A percentile compares a stretch with the other conserved stretches of the same genome.
phyloP scores from a whole-genome alignment of 805 yeast genomes.

The Saccharomycopsis sp. region DNA sequence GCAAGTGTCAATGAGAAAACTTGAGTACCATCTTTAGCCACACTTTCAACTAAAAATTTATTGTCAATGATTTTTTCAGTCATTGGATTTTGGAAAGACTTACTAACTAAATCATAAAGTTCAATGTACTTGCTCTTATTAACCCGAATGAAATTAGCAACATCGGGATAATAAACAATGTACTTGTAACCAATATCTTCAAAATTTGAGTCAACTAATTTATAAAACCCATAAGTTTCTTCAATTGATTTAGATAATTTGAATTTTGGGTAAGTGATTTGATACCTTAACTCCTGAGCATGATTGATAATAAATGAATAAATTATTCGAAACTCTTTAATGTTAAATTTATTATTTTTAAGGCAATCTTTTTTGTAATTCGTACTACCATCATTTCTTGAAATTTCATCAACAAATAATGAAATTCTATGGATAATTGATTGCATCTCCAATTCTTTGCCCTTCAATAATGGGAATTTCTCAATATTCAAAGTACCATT shows the following conservation, averaged over 20 bases:
- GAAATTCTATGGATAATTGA: constrained; percentile 35
- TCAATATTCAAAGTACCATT: constrained; percentile 64
- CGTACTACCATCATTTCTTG: constrained; percentile 20
- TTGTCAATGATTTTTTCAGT: constrained; percentile 31
- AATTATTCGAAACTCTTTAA: constrained; percentile 13
- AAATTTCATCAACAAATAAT: constrained; percentile 34
- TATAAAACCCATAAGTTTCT: not conserved
- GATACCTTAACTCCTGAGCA: constrained; percentile 29
- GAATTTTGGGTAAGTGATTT: constrained; percentile 35
- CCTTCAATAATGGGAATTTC: constrained; percentile 53
- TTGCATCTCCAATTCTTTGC: constrained; percentile 35
- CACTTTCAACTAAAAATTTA: constrained; percentile 52
- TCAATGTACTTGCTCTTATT: constrained; percentile 43
- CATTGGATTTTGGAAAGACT: constrained; percentile 47
- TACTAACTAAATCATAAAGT: constrained; percentile 68
- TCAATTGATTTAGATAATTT: constrained; percentile 4
- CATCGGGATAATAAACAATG: constrained; percentile 46
- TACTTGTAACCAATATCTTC: constrained; percentile 53
- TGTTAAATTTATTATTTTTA: constrained; percentile 15
- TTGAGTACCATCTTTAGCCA: constrained; percentile 69
- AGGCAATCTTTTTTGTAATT: constrained; percentile 23
- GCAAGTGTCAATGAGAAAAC: constrained; percentile 46
- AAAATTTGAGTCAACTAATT: constrained; percentile 26
- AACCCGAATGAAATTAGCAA: constrained; percentile 46
- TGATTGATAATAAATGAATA: constrained; percentile 11